Evolutionary conservation across 345 rosid species (phyloP), one percentile per base, ranked within the genome.

Genomic region (Limnanthes douglasii): DNA sequence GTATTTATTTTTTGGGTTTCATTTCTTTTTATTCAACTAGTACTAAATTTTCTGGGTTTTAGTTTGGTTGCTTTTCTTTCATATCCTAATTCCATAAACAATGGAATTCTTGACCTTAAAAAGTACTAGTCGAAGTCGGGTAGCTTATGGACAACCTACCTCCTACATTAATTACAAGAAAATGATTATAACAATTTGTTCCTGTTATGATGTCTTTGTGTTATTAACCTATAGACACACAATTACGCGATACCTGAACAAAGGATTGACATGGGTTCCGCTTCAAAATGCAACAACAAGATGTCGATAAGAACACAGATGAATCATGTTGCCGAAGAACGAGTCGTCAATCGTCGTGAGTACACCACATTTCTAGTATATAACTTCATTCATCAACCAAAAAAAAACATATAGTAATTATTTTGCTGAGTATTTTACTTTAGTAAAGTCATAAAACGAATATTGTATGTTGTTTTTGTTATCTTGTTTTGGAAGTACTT

Each of bases 281-380:
- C 95, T 9, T 78, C 94, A 29, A 71, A 53, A 53, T 41, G 50
- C 68, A 71, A 51, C 60, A 60, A 42, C 68, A 71, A 56, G 57
- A 46, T 64, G 11, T 48, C 85, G 15, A 47, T 62, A 41, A 65
- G 80, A 48, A 3, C 69, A 11, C 54, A 75, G 2, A 18, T 53
- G 16, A 51, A 53, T 18, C 44, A 33, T 22, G 17, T 37, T 22
- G 14, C 65, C 21, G 69, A 65, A 26, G 73, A 69, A 48, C 67
- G 86, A 57, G 49, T 53, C 7, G 73, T 63, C n/a, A 79, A 76
- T 50, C 83, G 81, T 42, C 95, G 97, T 88, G 38, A 68, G 81
- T 57, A 33, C 8, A 4, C 6, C 15, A 26, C 18, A 36, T 34
- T 21, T 10, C 14, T 21, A 1, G 4, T 21, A 4, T 7, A 4